Evolutionary conservation across 2,329 filamentous ascomycete species (phyloP), one percentile per base, ranked within the genome.

Genomic region (Trichoderma koningii): DNA sequence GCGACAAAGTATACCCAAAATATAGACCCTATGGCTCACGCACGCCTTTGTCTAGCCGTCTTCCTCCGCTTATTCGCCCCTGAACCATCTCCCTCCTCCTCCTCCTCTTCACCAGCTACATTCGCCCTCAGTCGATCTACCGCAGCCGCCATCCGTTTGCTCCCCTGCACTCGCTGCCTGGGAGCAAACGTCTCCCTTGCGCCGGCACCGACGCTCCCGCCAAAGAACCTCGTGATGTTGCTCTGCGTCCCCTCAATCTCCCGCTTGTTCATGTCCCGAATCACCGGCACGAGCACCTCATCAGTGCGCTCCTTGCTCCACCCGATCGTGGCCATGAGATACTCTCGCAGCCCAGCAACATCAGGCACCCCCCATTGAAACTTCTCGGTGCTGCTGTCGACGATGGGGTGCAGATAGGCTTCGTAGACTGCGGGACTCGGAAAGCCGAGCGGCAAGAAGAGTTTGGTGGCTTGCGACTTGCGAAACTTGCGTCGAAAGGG

Each of bases 331-430:
- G 86, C 81, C 90, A 96, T 97, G 44, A 99, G 81, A 72, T 95
- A 99, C 28, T 84, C 82, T 7, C 96, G 82, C 67, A 99, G 79
- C 0, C 92, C 91, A 67, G 95, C 91, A 0, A 99, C 83, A 73
- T 99, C 94, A 0, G 95, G 95, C 0, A 97, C 91, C 34, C 95
- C 95, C 95, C 96, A 99, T 75, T 95, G 91, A 73, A 99, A 99
- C 0, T 82, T 79, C 70, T 95, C 89, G 0, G 89, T 83, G 69
- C 88, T 89, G 60, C 78, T 81, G 75, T 99, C 95, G 12, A 98
- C 94, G 69, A 96, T 91, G 0, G 95, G 95, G 4, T 90, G 77
- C 0, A 94, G 79, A 74, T 99, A 99, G 1, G 96, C 95, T 10
- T 90, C 85, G 65, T 88, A 88, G 14, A 99, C 93, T 1, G 89